Evolutionary conservation across 139 green algal genomes (phyloP).

Genomic region (Asterochloris sp.): DNA sequence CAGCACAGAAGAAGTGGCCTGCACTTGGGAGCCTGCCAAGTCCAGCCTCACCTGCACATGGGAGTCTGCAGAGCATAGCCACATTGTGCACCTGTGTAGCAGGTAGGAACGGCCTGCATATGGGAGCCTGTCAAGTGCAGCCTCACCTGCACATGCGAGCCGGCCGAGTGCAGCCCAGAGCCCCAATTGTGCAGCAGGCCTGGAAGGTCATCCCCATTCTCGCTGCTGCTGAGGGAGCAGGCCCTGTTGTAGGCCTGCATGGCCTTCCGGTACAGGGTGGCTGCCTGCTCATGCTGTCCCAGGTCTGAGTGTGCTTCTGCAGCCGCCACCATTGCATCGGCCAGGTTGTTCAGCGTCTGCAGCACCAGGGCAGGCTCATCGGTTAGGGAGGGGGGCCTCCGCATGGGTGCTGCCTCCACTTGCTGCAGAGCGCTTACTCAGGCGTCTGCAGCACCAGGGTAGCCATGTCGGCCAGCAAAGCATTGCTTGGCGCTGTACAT

Average conservation of each 20-base stretch:
- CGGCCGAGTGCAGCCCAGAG: constrained; percentile 44
- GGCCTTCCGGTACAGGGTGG: constrained; percentile 4
- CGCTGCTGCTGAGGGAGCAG: constrained; percentile 28
- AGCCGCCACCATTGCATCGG: constrained; percentile 41
- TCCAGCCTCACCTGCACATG: no score
- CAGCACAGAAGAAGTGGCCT: no score
- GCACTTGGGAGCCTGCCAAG: no score
- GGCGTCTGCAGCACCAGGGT: no score
- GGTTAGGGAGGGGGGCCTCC: no score
- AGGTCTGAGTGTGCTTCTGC: no score
- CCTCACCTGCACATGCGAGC: constrained; percentile 20
- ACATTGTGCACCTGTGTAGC: no score
- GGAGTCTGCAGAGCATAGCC: no score
- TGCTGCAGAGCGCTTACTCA: no score
- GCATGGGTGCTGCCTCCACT: no score
- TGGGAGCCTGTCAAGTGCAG: not conserved
- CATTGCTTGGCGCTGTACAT: no score
- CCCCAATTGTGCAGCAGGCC: constrained; percentile 82
- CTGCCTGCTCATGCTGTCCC: not conserved
- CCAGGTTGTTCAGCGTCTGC: constrained; percentile 58
- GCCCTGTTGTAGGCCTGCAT: constrained; percentile 31
- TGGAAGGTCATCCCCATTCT: constrained; percentile 48
- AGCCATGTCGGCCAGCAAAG: no score
- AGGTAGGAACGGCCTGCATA: not conserved
- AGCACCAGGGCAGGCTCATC: not conserved